Conservation (phyloP, 768 basidiomycete genomes). For the Tylopilus sp. region DNA sequence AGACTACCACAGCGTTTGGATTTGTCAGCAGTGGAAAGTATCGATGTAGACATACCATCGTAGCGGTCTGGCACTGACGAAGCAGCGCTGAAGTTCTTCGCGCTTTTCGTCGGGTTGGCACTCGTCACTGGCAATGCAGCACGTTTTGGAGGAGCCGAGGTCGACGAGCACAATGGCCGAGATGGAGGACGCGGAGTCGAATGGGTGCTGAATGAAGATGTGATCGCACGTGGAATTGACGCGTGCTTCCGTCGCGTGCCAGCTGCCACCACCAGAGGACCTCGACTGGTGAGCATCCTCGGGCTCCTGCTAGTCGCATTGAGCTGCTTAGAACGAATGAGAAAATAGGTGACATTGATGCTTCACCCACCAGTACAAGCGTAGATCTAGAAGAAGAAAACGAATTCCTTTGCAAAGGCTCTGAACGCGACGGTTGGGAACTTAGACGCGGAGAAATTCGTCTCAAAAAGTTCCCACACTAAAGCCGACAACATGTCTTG, state of each 20-base stretch:
- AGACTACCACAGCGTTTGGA: conserved; percentile 53
- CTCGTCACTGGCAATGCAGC: neutral
- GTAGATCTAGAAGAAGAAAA: no score
- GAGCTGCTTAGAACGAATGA: neutral
- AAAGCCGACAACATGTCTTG: conserved; percentile 18
- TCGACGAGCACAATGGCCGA: neutral
- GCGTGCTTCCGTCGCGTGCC: conserved; percentile 6
- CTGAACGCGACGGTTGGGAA: no score
- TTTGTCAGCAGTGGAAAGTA: conserved; percentile 17
- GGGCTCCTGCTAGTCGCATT: no score
- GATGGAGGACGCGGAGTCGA: neutral
- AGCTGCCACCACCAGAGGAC: neutral
- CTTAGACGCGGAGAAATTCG: no score
- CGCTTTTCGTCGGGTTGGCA: neutral
- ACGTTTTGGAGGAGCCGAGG: neutral
- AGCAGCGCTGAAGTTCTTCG: conserved; percentile 1
- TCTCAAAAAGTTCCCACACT: conserved; percentile 10
- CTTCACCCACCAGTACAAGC: no score
- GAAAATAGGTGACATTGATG: no score
- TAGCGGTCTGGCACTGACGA: conserved; percentile 9
- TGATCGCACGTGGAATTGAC: neutral
- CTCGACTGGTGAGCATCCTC: neutral
- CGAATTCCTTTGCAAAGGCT: no score
- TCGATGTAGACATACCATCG: conserved; percentile 19
- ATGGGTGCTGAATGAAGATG: neutral